phyloP scores from a whole-genome alignment of 2,329 filamentous ascomycete species.

The Chrysoporthe deuterocubensis region DNA sequence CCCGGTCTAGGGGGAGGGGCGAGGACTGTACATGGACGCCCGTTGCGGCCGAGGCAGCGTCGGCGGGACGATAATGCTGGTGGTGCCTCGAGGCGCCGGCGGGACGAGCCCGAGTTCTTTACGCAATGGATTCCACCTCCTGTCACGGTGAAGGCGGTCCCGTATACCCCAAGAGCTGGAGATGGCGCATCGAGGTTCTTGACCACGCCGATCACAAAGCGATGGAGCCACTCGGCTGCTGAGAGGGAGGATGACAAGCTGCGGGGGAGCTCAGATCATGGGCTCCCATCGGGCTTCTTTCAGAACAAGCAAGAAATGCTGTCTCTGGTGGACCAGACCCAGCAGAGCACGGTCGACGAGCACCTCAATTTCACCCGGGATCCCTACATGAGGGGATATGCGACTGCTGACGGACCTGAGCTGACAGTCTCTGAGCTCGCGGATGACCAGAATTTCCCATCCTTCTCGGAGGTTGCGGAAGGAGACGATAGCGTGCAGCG shows the following conservation, averaged over 20 bases:
- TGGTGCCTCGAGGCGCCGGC: conserved; percentile 8
- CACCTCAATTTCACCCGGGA: conserved; percentile 57
- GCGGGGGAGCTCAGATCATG: not conserved
- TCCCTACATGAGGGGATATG: conserved; percentile 59
- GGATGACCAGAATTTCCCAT: conserved; percentile 54
- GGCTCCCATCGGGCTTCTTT: conserved; percentile 5
- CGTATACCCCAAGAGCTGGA: conserved; percentile 8
- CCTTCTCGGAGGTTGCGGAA: conserved; percentile 44
- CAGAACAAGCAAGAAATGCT: conserved; percentile 51
- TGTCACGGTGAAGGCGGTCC: conserved; percentile 15
- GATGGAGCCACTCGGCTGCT: conserved; percentile 25
- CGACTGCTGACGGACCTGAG: conserved; percentile 52
- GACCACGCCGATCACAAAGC: not conserved
- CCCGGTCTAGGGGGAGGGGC: conserved; percentile 10
- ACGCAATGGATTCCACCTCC: conserved; percentile 23
- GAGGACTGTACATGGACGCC: conserved; percentile 22
- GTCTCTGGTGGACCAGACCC: conserved; percentile 55
- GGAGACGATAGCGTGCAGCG: conserved; percentile 41
- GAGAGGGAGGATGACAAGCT: conserved; percentile 6
- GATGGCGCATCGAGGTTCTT: conserved; percentile 21
- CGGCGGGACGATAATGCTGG: conserved; percentile 13
- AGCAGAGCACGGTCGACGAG: conserved; percentile 54
- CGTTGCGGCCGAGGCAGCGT: conserved; percentile 19
- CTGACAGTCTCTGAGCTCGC: conserved; percentile 54
- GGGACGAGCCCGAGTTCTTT: conserved; percentile 24